These are phyloP conservation scores for Camillea tinctor DNA, from an alignment of 2,329 filamentous ascomycete species.

Conservation along the genomic window DNA sequence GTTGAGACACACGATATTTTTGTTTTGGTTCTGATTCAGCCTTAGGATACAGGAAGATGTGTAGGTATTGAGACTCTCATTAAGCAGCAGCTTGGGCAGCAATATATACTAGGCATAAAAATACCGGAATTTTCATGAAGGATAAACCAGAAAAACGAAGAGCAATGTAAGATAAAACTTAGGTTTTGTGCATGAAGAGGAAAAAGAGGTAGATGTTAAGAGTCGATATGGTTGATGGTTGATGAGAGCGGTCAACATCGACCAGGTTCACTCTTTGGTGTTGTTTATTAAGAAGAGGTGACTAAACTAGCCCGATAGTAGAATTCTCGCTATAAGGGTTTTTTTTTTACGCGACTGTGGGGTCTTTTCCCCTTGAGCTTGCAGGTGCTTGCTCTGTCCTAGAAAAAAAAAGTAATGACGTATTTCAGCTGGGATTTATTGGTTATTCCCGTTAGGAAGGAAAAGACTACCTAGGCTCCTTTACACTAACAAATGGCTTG, in stretches of 20 bases:
- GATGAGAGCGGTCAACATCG: not conserved
- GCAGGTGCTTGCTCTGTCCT: not conserved
- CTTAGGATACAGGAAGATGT: not conserved
- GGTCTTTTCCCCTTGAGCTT: not conserved
- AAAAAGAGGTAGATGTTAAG: not conserved
- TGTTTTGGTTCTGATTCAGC: not conserved
- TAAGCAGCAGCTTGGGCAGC: not conserved
- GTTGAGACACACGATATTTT: not conserved
- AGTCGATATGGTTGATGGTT: no score
- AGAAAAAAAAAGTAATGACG: slow-evolving; percentile 5
- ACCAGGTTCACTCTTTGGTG: no score
- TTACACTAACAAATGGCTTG: no score
- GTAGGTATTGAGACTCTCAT: not conserved
- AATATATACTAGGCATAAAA: not conserved
- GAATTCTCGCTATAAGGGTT: not conserved
- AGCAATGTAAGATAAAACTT: not conserved
- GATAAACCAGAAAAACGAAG: not conserved
- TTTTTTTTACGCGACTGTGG: not conserved
- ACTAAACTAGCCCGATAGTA: no score
- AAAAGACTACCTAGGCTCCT: no score
- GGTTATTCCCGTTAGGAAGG: not conserved
- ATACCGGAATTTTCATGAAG: no score
- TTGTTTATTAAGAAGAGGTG: no score
- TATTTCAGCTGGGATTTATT: slow-evolving; percentile 1
- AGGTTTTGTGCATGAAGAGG: not conserved